Evolutionary conservation across 2,329 filamentous ascomycete genomes (phyloP).

Genomic region (Pseudopyrenochaeta lycopersici): DNA sequence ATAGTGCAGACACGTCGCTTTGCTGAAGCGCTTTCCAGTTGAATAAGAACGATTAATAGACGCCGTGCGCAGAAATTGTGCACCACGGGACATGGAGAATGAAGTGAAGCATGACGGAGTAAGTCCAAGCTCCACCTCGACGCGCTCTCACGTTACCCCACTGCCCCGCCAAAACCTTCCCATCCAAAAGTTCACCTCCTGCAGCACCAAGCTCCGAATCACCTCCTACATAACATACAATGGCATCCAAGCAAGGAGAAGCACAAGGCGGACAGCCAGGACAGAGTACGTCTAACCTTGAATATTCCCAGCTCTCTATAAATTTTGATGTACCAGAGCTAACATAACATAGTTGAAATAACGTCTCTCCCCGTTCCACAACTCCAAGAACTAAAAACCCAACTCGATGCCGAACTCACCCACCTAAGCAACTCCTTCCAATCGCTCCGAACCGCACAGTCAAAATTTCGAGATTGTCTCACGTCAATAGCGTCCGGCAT

Average conservation of each 20-base stretch:
- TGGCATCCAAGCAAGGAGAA: slow-evolving; percentile 39
- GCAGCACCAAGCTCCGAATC: slow-evolving; percentile 9
- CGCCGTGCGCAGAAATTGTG: not conserved
- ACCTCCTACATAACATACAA: slow-evolving; percentile 13
- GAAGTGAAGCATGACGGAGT: slow-evolving; percentile 5
- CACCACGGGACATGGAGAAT: not conserved
- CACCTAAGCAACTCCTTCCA: slow-evolving; percentile 91
- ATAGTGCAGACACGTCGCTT: slow-evolving; percentile 11
- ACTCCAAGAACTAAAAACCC: slow-evolving; percentile 90
- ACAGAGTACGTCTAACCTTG: slow-evolving; percentile 32
- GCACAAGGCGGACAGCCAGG: slow-evolving; percentile 33
- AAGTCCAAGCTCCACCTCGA: slow-evolving; percentile 9
- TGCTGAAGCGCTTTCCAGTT: slow-evolving; percentile 12
- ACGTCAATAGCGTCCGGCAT: slow-evolving; percentile 74
- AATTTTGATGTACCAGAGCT: slow-evolving; percentile 1
- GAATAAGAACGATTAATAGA: slow-evolving; percentile 15
- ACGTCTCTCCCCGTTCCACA: slow-evolving; percentile 83
- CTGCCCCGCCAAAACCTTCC: slow-evolving; percentile 31
- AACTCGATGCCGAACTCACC: slow-evolving; percentile 94
- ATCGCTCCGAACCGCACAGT: slow-evolving; percentile 87
- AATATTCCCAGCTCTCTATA: too few relatives aligned
- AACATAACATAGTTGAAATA: slow-evolving; percentile 65
- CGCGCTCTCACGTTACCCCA: slow-evolving; percentile 36
- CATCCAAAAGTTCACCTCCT: slow-evolving; percentile 17
- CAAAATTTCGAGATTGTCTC: slow-evolving; percentile 91